A percentile compares a stretch with the other conserved stretches of the same genome.
These are phyloP conservation scores for Botrytis hyacinthi DNA, from an alignment of 2,329 filamentous ascomycete genomes.

Conservation along the genomic window DNA sequence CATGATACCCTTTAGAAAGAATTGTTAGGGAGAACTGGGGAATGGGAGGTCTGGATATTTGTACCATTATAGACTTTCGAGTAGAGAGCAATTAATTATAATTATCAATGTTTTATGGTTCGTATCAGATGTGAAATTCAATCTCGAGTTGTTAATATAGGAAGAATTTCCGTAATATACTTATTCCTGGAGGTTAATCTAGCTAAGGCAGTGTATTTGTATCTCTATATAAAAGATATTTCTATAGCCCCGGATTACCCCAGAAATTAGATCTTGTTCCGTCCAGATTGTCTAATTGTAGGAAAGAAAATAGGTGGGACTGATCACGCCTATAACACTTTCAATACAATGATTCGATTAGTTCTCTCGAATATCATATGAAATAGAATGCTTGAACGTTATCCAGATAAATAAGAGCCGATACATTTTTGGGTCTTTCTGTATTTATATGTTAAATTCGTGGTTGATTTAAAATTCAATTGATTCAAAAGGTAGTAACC, in stretches of 20 bases:
- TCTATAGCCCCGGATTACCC: background rate
- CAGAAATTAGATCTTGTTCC: background rate
- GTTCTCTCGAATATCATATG: no score
- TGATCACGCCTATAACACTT: background rate
- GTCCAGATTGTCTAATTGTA: background rate
- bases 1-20: slow-evolving; percentile 23
- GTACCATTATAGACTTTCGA: background rate
- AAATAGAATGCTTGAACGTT: no score
- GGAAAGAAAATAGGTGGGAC: background rate
- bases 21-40: background rate
- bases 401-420: background rate
- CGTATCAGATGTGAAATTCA: background rate
- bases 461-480: background rate
- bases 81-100: slow-evolving; percentile 8
- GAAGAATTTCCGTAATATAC: background rate
- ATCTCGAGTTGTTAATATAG: no score
- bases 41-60: background rate
- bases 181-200: no score
- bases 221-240: no score
- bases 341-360: no score
- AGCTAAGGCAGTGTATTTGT: background rate
- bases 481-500: background rate
- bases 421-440: fast-evolving
- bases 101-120: background rate
- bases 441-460: background rate